Conservation (phyloP, 192 early-diverging fungal genomes). For the Umbelopsis sp. region DNA sequence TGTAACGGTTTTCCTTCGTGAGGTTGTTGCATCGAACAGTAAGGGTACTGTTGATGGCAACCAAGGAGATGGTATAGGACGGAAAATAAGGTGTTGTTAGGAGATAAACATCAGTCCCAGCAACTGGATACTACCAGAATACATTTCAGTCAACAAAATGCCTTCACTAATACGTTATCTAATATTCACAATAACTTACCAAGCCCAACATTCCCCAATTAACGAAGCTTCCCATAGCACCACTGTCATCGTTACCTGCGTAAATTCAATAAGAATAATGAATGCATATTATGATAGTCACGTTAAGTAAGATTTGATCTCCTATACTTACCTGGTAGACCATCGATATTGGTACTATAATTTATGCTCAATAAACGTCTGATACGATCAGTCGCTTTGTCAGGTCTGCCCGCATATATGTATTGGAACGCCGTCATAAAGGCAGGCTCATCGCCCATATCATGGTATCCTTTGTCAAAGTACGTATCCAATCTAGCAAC, state of each 20-base stretch:
- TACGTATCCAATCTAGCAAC: constrained; percentile 32
- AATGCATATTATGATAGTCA: no score
- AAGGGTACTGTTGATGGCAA: constrained; percentile 1
- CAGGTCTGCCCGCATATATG: constrained; percentile 30
- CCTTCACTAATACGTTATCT: not conserved
- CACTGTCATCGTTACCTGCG: constrained; percentile 31
- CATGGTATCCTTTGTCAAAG: constrained; percentile 29
- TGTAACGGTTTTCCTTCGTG: not conserved
- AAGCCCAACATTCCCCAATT: constrained; percentile 30
- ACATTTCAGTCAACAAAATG: not conserved
- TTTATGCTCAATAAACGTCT: not conserved
- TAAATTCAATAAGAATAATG: no score
- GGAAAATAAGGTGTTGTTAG: constrained; percentile 22
- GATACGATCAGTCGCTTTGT: constrained; percentile 9
- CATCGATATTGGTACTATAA: not conserved
- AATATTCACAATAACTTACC: not conserved
- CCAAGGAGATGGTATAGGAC: constrained; percentile 1
- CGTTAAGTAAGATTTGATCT: no score
- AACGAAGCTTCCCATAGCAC: constrained; percentile 31
- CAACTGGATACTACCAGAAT: constrained; percentile 27
- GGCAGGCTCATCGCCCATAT: constrained; percentile 38
- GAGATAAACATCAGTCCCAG: constrained; percentile 34
- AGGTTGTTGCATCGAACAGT: constrained; percentile 1
- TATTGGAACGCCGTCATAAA: constrained; percentile 37
- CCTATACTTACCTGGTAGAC: constrained; percentile 19